Evolutionary conservation across 495 filamentous ascomycete species (phyloP).

Genomic region (Podospora australis): DNA sequence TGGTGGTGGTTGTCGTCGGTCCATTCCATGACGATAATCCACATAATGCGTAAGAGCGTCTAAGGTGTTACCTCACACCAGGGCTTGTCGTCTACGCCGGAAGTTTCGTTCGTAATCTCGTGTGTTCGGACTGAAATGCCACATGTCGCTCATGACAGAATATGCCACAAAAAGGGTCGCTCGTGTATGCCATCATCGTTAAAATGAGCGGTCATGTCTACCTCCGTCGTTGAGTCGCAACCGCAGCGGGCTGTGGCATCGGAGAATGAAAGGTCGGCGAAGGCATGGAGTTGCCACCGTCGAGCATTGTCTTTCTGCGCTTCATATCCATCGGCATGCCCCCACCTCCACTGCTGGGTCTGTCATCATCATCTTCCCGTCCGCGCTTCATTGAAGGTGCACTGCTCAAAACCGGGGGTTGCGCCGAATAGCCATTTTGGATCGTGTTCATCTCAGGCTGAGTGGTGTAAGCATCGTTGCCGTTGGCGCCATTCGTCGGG

Average conservation of each 20-base stretch:
- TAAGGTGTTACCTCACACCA: too few species aligned
- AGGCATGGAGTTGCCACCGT: slow-evolving; percentile 34
- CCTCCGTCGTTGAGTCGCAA: slow-evolving; percentile 28
- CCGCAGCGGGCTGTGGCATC: slow-evolving; percentile 38
- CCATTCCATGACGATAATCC: too few species aligned
- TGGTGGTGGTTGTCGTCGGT: slow-evolving; percentile 12
- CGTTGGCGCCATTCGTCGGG: slow-evolving; percentile 56
- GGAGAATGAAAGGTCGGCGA: slow-evolving; percentile 39
- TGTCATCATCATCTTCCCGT: slow-evolving; percentile 69
- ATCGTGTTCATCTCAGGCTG: slow-evolving; percentile 55
- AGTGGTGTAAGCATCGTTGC: slow-evolving; percentile 61
- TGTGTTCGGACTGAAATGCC: neutral
- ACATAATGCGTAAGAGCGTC: too few species aligned
- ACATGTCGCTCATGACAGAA: neutral
- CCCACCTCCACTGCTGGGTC: slow-evolving; percentile 56
- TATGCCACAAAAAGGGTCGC: neutral
- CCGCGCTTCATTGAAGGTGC: slow-evolving; percentile 45
- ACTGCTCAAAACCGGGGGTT: slow-evolving; percentile 61
- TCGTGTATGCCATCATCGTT: neutral
- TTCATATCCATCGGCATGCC: slow-evolving; percentile 62
- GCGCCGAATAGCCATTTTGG: slow-evolving; percentile 49
- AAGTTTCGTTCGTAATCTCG: slow-evolving; percentile 3
- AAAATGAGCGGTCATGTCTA: too few species aligned
- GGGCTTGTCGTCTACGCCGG: too few species aligned
- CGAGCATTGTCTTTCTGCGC: slow-evolving; percentile 73